Evolutionary conservation across 352 stramenopile genomes (phyloP).

Genomic region (Phytopythium helicoides): DNA sequence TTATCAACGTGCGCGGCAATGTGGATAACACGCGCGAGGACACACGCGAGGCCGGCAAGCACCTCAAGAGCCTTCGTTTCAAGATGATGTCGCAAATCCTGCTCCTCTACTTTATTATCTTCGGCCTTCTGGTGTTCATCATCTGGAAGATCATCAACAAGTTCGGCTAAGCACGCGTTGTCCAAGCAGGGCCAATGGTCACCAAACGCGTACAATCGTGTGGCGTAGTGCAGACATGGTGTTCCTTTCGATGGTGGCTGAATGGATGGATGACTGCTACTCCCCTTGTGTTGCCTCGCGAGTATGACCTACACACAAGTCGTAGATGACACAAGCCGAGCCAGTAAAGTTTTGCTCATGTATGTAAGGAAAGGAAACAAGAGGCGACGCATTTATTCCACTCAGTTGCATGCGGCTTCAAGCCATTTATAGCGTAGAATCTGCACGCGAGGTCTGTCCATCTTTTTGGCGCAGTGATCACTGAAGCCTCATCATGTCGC

Average conservation of each 20-base stretch:
- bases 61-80: constrained; percentile 80
- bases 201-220: neutral
- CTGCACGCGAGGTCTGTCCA: neutral
- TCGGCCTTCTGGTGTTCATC: constrained; percentile 67
- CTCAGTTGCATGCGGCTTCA: neutral
- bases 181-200: neutral
- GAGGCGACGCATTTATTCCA: neutral
- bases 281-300: neutral
- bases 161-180: constrained; percentile 30
- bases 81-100: constrained; percentile 79
- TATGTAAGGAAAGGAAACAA: constrained; percentile 1
- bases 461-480: neutral
- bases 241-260: no score
- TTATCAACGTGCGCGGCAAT: constrained; percentile 74
- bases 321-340: neutral
- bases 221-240: no score
- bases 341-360: constrained; percentile 3
- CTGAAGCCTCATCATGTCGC: constrained; percentile 1
- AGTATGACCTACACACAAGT: neutral
- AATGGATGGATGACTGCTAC: neutral
- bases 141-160: constrained; percentile 70
- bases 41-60: constrained; percentile 55
- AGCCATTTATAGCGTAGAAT: neutral
- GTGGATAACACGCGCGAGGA: constrained; percentile 75
- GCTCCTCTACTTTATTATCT: constrained; percentile 77